Percentiles rank a stretch among this genome's conserved stretches.
Conservation (phyloP, 257 asterid species). For the Verbena officinalis region DNA sequence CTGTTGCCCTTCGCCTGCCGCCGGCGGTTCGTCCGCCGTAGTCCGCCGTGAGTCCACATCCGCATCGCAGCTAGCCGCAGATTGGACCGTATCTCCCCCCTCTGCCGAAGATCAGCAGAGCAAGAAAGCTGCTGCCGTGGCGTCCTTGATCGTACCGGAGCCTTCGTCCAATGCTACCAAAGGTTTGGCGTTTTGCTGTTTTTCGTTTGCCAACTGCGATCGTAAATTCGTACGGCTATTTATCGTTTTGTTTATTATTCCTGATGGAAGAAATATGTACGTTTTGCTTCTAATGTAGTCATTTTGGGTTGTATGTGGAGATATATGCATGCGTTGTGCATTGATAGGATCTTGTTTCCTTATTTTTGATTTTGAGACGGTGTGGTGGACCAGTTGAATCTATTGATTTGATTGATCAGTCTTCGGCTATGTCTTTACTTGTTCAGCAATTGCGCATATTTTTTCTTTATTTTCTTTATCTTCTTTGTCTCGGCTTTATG, state of each 20-base stretch:
- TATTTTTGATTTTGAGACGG: slow-evolving; percentile 2
- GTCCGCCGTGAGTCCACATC: slow-evolving; percentile 50
- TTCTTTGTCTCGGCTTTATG: slow-evolving; percentile 8
- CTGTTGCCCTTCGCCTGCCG: slow-evolving; percentile 36
- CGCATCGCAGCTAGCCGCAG: slow-evolving; percentile 38
- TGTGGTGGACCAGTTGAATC: slow-evolving; percentile 12
- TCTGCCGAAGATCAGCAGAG: slow-evolving; percentile 36
- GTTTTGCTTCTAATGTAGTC: neutral
- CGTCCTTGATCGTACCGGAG: slow-evolving; percentile 45
- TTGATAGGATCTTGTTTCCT: slow-evolving; percentile 24
- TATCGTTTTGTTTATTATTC: neutral
- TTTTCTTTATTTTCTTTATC: neutral
- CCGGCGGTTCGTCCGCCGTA: slow-evolving; percentile 42
- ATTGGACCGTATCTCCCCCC: slow-evolving; percentile 41
- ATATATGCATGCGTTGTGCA: slow-evolving; percentile 39
- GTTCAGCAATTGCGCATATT: neutral
- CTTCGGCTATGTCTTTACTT: slow-evolving; percentile 5
- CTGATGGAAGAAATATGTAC: neutral
- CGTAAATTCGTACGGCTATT: neutral
- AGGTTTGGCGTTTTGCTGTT: slow-evolving; percentile 34
- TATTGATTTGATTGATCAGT: neutral
- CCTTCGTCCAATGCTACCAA: slow-evolving; percentile 47
- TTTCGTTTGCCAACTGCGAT: slow-evolving; percentile 28
- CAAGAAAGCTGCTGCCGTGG: slow-evolving; percentile 36
- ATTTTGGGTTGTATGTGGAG: slow-evolving; percentile 8